phyloP scores from a whole-genome alignment of 805 yeast genomes.

The Pichia pseudocactophila region DNA sequence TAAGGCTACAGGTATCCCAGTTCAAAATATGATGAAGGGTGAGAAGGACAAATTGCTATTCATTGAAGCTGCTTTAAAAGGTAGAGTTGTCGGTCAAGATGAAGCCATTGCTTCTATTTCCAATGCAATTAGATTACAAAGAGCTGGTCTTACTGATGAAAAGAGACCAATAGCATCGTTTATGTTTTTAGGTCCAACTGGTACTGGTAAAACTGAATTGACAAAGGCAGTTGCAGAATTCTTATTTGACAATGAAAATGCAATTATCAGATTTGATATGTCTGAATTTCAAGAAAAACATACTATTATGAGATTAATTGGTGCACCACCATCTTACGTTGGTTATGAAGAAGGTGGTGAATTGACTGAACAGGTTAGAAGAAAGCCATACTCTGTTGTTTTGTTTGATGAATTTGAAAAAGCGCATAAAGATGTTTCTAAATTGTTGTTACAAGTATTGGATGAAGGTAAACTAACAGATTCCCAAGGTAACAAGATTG shows the following conservation, averaged over 20 bases:
- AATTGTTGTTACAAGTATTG: conserved; percentile 78
- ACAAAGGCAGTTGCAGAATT: conserved; percentile 91
- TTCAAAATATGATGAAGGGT: conserved; percentile 82
- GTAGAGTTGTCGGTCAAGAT: conserved; percentile 89
- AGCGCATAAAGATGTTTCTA: conserved; percentile 94
- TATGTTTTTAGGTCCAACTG: conserved; percentile 96
- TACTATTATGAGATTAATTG: conserved; percentile 81
- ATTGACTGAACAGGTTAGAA: conserved; percentile 88
- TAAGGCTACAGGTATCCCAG: conserved; percentile 94
- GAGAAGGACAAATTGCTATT: conserved; percentile 83
- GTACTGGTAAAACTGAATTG: conserved; percentile 96
- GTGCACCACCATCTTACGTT: conserved; percentile 98
- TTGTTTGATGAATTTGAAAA: conserved; percentile 94
- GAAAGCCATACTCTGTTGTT: conserved; percentile 90
- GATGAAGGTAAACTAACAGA: conserved; percentile 95
- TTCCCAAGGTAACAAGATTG: conserved; percentile 89
- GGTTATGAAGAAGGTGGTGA: conserved; percentile 96
- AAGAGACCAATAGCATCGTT: conserved; percentile 94
- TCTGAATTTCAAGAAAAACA: conserved; percentile 96
- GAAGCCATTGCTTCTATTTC: conserved; percentile 86
- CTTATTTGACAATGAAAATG: conserved; percentile 77
- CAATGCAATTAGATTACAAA: conserved; percentile 89
- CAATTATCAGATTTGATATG: conserved; percentile 93
- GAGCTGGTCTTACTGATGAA: conserved; percentile 94
- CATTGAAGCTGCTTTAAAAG: conserved; percentile 75